Conservation (phyloP, 1,139 yeast species). For the Kodamaea fungicola region DNA sequence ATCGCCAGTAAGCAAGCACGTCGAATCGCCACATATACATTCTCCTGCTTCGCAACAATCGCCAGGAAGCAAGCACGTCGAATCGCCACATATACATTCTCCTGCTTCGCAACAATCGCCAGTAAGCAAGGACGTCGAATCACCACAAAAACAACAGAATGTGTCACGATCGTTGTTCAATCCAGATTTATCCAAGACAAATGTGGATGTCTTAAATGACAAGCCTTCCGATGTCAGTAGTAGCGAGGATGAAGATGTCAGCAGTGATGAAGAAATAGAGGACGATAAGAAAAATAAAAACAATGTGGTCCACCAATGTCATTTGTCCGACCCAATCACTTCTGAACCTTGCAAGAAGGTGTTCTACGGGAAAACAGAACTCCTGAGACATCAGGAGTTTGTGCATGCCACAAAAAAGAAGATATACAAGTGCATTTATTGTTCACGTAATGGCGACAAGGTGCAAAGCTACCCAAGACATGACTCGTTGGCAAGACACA, state of each 20-base stretch:
- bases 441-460: slow-evolving; percentile 34
- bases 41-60: no score
- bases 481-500: slow-evolving; percentile 46
- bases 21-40: no score
- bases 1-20: no score
- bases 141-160: no score
- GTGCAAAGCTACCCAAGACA: slow-evolving; percentile 46
- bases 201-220: slow-evolving; percentile 8
- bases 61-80: no score
- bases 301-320: slow-evolving; percentile 42
- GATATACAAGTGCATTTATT: slow-evolving; percentile 42
- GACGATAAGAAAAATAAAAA: slow-evolving; percentile 19
- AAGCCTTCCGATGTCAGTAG: slow-evolving; percentile 16
- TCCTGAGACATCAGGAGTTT: slow-evolving; percentile 45
- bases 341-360: slow-evolving; percentile 35
- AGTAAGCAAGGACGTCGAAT: no score
- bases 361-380: slow-evolving; percentile 45
- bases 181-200: slow-evolving; percentile 7
- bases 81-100: no score
- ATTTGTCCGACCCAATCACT: slow-evolving; percentile 34
- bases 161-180: no score
- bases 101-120: no score
- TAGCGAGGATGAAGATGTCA: slow-evolving; percentile 8
- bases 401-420: slow-evolving; percentile 47
- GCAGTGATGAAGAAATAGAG: slow-evolving; percentile 4